Evolutionary conservation across 2,329 filamentous ascomycete genomes (phyloP), one percentile per base, ranked within the genome.

Genomic region (Fusarium foetens): DNA sequence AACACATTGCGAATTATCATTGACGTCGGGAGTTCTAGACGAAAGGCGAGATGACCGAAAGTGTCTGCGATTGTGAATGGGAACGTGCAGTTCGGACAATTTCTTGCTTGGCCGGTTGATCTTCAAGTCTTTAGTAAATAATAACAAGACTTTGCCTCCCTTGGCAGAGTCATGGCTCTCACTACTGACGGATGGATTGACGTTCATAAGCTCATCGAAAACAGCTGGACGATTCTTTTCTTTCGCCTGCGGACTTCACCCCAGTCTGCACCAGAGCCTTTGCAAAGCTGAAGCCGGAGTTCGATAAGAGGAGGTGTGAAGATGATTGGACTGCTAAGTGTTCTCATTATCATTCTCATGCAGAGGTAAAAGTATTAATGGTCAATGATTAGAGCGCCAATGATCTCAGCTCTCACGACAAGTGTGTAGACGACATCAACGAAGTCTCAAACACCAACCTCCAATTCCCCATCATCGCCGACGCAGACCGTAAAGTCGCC

Each of bases 351-450:
- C 3, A 5, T 2, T 4, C 5, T 3, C 6, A 13, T 12, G 12
- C 2, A 8, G 13, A n/a, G 8, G 6, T 5, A 13, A 39, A 13
- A 25, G 5, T 17, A 19, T 2, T 8, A 12, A 41, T 41, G 5
- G 8, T 38, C 1, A 55, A 3, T 19, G 0, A 6, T 6, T 3
- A 52, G 64, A 66, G 63, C 7, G 63, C 55, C 49, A 67, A 68
- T 14, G 49, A 62, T 3, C 49, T 62, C 6, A 48, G 38, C 49
- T 68, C 63, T 8, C 55, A 67, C 17, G 63, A 57, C 3, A 68
- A 67, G 11, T 68, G 43, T 49, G 66, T 68, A 6, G 43, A 67
- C 7, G 55, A 67, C 21, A 68, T 68, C 8, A 67, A 66, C 10
- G 29, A 67, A 35, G 61, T 54, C 11, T 39, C 61, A 31, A 66